Evolutionary conservation across 169 alveolate genomes (phyloP).

Genomic region (Babesia microti): DNA sequence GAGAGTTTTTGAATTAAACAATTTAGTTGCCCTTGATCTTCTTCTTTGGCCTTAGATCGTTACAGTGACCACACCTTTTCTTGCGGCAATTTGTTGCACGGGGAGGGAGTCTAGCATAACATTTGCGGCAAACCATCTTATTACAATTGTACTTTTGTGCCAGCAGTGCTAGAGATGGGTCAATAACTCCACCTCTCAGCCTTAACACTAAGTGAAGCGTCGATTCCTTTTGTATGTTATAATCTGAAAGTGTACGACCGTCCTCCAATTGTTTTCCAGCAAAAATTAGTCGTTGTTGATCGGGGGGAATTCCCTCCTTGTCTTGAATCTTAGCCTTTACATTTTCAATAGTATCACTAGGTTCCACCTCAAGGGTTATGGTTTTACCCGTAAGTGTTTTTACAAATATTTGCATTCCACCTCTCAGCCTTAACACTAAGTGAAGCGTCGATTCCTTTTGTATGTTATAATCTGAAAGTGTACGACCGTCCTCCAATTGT

Average conservation of each 20-base stretch:
- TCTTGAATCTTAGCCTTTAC: conserved; percentile 95
- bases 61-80: conserved; percentile 99
- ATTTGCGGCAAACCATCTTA: conserved; percentile 92
- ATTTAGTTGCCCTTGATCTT: conserved; percentile 92
- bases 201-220: conserved; percentile 95
- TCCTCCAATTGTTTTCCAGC: conserved; percentile 99
- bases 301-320: conserved; percentile 98
- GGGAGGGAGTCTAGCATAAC: conserved; percentile 99
- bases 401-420: conserved; percentile 85
- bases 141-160: conserved; percentile 98
- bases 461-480: conserved; percentile 96
- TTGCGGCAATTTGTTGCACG: conserved; percentile 99
- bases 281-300: conserved; percentile 96
- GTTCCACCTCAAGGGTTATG: conserved; percentile 89
- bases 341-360: conserved; percentile 92
- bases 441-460: conserved; percentile 95
- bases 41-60: conserved; percentile 98
- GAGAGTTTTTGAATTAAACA: too few species aligned
- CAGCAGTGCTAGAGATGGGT: conserved; percentile 94
- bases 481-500: conserved; percentile 96
- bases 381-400: conserved; percentile 94
- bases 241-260: conserved; percentile 95
- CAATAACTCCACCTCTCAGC: conserved; percentile 99
- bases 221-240: conserved; percentile 95
- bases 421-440: conserved; percentile 86